phyloP scores from a whole-genome alignment of 2,329 filamentous ascomycete genomes.

The Colletotrichum brevisporum region DNA sequence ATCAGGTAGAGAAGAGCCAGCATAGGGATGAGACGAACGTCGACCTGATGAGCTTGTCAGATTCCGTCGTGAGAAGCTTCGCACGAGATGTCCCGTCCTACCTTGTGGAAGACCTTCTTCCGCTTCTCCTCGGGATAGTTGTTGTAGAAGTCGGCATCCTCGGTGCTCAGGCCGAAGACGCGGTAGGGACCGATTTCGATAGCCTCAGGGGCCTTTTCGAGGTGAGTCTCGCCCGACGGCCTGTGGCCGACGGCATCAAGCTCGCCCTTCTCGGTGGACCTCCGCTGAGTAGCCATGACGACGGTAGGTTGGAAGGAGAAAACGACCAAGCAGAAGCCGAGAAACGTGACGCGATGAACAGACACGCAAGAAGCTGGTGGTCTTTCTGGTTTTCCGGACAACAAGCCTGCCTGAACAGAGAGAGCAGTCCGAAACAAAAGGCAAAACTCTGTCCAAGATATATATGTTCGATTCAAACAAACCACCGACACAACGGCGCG shows the following conservation, averaged over 20 bases:
- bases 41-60: conserved; percentile 17
- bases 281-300: conserved; percentile 22
- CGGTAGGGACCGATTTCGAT: conserved; percentile 48
- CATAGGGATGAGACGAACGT: conserved; percentile 55
- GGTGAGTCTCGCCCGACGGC: conserved; percentile 15
- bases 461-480: background rate
- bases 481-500: background rate
- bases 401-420: background rate
- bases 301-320: background rate
- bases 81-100: conserved; percentile 6
- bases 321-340: too few relatives aligned
- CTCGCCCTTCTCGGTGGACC: conserved; percentile 38
- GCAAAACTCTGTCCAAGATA: background rate
- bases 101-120: conserved; percentile 44
- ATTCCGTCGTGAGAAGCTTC: too few relatives aligned
- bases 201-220: conserved; percentile 41
- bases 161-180: conserved; percentile 46
- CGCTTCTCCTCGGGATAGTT: conserved; percentile 46
- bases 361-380: too few relatives aligned
- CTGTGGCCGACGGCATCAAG: conserved; percentile 28
- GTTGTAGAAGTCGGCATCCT: conserved; percentile 50
- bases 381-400: too few relatives aligned
- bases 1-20: conserved; percentile 71
- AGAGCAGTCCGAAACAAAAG: background rate
- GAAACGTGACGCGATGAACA: too few relatives aligned